Conservation (phyloP, 2,329 filamentous ascomycete genomes). For the Microsporum canis region DNA sequence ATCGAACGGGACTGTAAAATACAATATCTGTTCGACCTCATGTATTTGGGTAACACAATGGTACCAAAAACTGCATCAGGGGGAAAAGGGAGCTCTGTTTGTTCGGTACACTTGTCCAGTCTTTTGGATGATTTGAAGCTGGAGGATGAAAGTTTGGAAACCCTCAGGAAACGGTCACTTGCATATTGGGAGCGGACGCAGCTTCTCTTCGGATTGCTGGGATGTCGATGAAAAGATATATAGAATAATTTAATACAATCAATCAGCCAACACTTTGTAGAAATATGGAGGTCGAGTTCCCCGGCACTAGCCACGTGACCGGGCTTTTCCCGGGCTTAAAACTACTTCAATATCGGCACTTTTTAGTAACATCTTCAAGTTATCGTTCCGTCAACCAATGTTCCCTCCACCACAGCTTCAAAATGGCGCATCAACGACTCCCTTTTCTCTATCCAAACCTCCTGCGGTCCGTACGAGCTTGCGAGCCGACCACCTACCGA, state of each 20-base stretch:
- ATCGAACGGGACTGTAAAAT: slow-evolving; percentile 24
- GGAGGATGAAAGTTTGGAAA: neutral
- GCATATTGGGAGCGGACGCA: slow-evolving; percentile 78
- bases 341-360: neutral
- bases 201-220: slow-evolving; percentile 68
- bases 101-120: neutral
- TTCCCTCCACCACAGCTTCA: neutral
- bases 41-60: slow-evolving; percentile 30
- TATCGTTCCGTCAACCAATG: neutral
- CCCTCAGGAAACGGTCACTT: slow-evolving; percentile 15
- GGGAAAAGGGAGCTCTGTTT: neutral
- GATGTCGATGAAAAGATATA: slow-evolving; percentile 6
- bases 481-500: slow-evolving; percentile 34
- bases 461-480: slow-evolving; percentile 46
- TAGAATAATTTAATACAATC: neutral
- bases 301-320: neutral
- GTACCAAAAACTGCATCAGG: slow-evolving; percentile 19
- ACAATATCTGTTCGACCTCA: slow-evolving; percentile 30
- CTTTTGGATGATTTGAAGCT: slow-evolving; percentile 1
- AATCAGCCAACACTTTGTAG: neutral
- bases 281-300: too few species aligned
- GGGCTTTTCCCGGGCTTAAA: neutral
- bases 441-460: slow-evolving; percentile 60
- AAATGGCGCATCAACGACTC: slow-evolving; percentile 52
- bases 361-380: neutral